Base-by-base conservation (phyloP, 331 rosid species). In the Quercus tomentella region DNA sequence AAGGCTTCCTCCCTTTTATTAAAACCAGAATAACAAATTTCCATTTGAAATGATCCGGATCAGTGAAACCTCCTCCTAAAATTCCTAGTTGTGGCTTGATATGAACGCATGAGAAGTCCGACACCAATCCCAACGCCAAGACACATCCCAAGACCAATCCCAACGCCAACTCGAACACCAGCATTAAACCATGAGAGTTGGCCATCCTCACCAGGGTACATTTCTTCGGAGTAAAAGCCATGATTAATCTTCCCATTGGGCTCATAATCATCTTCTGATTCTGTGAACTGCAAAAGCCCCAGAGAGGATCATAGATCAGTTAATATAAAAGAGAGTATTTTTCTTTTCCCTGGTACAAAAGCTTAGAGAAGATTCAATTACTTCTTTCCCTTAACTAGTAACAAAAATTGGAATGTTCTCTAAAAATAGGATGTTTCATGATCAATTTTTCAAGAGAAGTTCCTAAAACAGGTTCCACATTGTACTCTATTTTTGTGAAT, bases 101-200 rank as follows among this genome's bases (percentile, higher is more conserved):
- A 94, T 22, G 98, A 94, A 18, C 96, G 94, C 97, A 94, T 94
- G 65, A 94, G 98, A 60, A 94, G 80, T 61, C 97, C 98, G 57
- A 90, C 98, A 20, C 98, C 98, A 6, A 94, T 81, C 52, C 98
- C 98, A 28, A 94, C 57, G 66, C 98, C 98, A 8, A 93, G 91
- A 33, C 98, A 93, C 97, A 93, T 89, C 72, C 98, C 97, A 79
- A 94, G 98, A 65, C 98, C 91, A 74, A 94, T 90, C 21, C 98
- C 98, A 72, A 94, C 98, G 31, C 98, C 98, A 72, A 92, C 98
- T 85, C 98, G 89, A 79, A 94, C 98, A 61, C 98, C 98, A 12
- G 97, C 97, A 86, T 94, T 92, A 76, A 94, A 90, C 98, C 97
- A 94, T 1, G 98, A 74, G 45, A 94, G 97, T 67, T 94, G 98